These are phyloP conservation scores for Magnusiomyces fungicola DNA, from an alignment of 1,139 yeast species.

Conservation along the genomic window DNA sequence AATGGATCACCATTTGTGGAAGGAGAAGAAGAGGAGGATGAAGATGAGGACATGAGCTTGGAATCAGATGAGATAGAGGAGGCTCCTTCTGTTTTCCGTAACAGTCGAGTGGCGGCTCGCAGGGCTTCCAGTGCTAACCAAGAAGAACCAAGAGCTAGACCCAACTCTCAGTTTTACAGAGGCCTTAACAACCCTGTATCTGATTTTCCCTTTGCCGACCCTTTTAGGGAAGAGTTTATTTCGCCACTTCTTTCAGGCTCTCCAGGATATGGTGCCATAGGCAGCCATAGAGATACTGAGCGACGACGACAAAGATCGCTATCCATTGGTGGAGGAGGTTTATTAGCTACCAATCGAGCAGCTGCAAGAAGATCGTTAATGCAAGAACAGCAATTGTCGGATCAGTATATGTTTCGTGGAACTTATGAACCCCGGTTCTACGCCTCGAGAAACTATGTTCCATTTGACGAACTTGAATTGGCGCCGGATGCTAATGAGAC, in stretches of 20 bases:
- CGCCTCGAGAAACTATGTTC: too few species aligned
- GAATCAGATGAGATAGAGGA: too few species aligned
- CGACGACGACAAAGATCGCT: background rate
- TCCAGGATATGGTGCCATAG: background rate
- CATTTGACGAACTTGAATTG: too few species aligned
- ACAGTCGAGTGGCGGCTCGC: too few species aligned
- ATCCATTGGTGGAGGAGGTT: background rate
- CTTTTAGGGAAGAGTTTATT: background rate
- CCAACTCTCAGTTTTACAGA: too few species aligned
- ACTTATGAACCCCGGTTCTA: background rate
- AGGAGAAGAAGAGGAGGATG: background rate
- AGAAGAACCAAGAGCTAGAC: too few species aligned
- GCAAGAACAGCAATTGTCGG: background rate
- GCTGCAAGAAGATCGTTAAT: constrained; percentile 1
- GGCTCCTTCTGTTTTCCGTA: too few species aligned
- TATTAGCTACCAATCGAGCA: constrained; percentile 1
- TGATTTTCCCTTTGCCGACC: background rate
- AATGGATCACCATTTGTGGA: too few species aligned
- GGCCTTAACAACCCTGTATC: too few species aligned
- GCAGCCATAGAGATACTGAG: background rate
- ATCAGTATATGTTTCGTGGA: background rate
- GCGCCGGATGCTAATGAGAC: too few species aligned
- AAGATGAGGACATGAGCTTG: background rate
- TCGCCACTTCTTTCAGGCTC: background rate
- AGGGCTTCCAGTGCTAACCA: too few species aligned